A percentile compares a stretch with the other conserved stretches of the same genome.
These are phyloP conservation scores for Trametes maxima DNA, from an alignment of 768 basidiomycete genomes.

Conservation along the genomic window DNA sequence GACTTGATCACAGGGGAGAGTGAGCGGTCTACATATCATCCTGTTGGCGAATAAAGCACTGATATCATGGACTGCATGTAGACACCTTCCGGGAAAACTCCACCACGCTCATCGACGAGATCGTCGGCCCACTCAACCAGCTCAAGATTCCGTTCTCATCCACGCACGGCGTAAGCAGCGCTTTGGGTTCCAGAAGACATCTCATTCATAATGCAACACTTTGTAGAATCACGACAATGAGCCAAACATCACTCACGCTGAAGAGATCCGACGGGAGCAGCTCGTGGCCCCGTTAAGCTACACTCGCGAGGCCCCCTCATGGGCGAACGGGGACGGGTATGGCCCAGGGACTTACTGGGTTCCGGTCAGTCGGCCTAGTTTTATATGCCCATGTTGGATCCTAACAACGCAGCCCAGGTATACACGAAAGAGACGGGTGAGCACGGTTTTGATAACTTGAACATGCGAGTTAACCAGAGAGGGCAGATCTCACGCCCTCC, in stretches of 20 bases:
- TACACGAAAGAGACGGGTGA: conserved; percentile 41
- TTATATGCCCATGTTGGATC: neutral
- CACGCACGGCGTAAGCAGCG: conserved; percentile 60
- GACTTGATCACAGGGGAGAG: conserved; percentile 77
- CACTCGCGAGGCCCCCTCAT: conserved; percentile 59
- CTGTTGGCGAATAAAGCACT: neutral
- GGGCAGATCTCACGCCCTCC: conserved; percentile 47
- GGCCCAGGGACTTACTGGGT: conserved; percentile 81
- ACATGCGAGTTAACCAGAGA: neutral
- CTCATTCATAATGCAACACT: too few species aligned
- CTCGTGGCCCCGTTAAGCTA: conserved; percentile 59
- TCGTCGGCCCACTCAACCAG: conserved; percentile 61
- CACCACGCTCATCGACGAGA: conserved; percentile 63
- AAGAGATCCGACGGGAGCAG: conserved; percentile 67
- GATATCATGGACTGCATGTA: conserved; percentile 24
- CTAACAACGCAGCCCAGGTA: conserved; percentile 33
- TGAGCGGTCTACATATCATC: conserved; percentile 29
- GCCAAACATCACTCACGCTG: conserved; percentile 67
- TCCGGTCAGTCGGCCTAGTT: conserved; percentile 46
- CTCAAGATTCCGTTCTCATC: conserved; percentile 66
- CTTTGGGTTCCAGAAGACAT: neutral
- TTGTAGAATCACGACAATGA: conserved; percentile 76
- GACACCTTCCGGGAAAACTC: conserved; percentile 67
- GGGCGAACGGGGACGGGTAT: conserved; percentile 58
- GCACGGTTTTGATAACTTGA: neutral